Evolutionary conservation across 1,284 basidiomycete genomes (phyloP).

Genomic region (Trichosporon sp.): DNA sequence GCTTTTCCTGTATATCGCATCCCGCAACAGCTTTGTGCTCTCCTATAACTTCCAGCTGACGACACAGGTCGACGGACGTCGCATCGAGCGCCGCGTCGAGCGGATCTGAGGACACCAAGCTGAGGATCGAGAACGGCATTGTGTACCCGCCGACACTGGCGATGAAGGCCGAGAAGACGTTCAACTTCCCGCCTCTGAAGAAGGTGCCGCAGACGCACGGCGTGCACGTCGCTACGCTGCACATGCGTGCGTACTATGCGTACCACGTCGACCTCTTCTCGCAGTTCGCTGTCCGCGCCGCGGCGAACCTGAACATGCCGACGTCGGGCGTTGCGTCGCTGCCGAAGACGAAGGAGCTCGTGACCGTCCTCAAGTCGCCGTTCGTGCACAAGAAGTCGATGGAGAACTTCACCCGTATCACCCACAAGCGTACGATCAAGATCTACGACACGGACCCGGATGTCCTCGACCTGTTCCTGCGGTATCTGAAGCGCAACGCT

Average conservation of each 20-base stretch:
- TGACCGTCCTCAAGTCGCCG: constrained; percentile 80
- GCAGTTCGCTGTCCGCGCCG: constrained; percentile 79
- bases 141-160: background rate
- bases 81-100: background rate
- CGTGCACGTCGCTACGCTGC: constrained; percentile 75
- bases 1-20: background rate
- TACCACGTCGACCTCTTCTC: constrained; percentile 68
- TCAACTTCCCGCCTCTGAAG: constrained; percentile 9
- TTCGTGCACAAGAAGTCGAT: constrained; percentile 93
- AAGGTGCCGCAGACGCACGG: constrained; percentile 53
- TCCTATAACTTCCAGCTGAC: background rate
- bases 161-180: background rate
- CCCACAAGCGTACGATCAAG: constrained; percentile 80
- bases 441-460: constrained; percentile 80
- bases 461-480: constrained; percentile 74
- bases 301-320: constrained; percentile 76
- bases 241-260: constrained; percentile 71
- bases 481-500: constrained; percentile 70
- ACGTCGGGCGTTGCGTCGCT: constrained; percentile 63
- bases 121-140: background rate
- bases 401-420: constrained; percentile 87
- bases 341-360: constrained; percentile 71
- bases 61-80: background rate
- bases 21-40: background rate
- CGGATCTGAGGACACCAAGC: background rate